Evolutionary conservation across 2,329 filamentous ascomycete genomes (phyloP), one percentile per base, ranked within the genome.

Genomic region (Hymenoscyphus repandus): DNA sequence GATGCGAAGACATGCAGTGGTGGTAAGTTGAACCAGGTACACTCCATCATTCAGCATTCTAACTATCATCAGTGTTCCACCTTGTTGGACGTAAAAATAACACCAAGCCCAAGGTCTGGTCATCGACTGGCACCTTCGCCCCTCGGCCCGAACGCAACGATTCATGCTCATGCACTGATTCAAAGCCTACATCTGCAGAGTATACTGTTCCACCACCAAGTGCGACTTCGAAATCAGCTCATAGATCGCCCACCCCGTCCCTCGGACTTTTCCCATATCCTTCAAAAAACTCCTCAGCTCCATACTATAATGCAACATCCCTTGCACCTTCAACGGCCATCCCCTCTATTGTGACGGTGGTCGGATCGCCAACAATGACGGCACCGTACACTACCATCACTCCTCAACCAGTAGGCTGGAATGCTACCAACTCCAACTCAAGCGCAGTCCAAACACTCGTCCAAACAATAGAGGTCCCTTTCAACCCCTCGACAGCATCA

Each of bases 1-100:
- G 43, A 37, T 36, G n/a, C 27, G 7, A 34, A 51, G 27, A 47
- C 49, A 36, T 51, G 49, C 33, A 51, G 49, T 38, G 49, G 49
- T 31, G 33, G 47, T 45, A 31, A 45, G 47, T 42, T 9, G n/a
- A 15, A 4, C 30, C 10, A 36, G 2, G 12, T 3, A 11, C 11
- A 31, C 33, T 32, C 32, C 18, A 12, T 30, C 22, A 11, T 11
- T 7, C 10, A 17, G 10, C 15, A n/a, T 17, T 5, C n/a, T 13
- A 20, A n/a, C 22, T 27, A 18, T 17, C 17, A 40, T 32, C 22
- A 47, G 45, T 30, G 20, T 50, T 44, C 20, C 31, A 30, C 17
- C 20, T 50, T 6, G 17, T 31, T 2, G 32, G 31, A 9, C 17
- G 34, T 11, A 44, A 18, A 15, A 31, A 36, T 17, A 32, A 33